Percentiles rank a stretch among this genome's conserved stretches.
Evolutionary conservation across 768 basidiomycete genomes (phyloP).

Genomic region (Boletus pseudopeckii): DNA sequence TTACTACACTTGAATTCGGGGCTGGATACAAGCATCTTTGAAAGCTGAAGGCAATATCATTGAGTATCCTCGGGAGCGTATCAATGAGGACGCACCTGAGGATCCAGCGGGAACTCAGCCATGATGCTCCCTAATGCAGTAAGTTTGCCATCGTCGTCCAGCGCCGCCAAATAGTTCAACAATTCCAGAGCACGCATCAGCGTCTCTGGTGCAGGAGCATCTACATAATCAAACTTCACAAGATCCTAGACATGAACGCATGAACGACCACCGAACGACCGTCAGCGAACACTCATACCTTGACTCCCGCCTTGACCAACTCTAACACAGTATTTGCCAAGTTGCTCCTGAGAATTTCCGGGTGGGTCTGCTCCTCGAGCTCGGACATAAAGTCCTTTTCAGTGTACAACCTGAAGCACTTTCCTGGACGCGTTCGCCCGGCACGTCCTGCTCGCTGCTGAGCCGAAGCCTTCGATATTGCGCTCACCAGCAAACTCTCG

Average conservation of each 20-base stretch:
- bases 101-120: conserved; percentile 99
- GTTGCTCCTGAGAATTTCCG: conserved; percentile 93
- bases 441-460: conserved; percentile 96
- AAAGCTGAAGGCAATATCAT: conserved; percentile 41
- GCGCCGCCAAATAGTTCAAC: conserved; percentile 85
- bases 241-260: conserved; percentile 49
- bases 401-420: conserved; percentile 95
- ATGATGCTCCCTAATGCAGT: conserved; percentile 85
- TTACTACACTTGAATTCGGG: conserved; percentile 96
- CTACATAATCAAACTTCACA: conserved; percentile 84
- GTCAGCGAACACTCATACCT: conserved; percentile 40
- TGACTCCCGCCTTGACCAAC: conserved; percentile 90
- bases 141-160: conserved; percentile 92
- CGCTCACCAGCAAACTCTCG: conserved; percentile 88
- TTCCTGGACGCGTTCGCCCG: conserved; percentile 92
- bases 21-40: conserved; percentile 91
- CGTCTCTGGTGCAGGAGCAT: conserved; percentile 93
- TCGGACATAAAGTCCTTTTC: conserved; percentile 96
- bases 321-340: conserved; percentile 91
- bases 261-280: background rate
- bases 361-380: conserved; percentile 95
- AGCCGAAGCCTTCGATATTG: conserved; percentile 95
- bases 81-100: conserved; percentile 57
- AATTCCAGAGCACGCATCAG: conserved; percentile 95
- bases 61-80: background rate